phyloP scores from a whole-genome alignment of 371 early-diverging fungal species.

The Capillidium heterosporum region DNA sequence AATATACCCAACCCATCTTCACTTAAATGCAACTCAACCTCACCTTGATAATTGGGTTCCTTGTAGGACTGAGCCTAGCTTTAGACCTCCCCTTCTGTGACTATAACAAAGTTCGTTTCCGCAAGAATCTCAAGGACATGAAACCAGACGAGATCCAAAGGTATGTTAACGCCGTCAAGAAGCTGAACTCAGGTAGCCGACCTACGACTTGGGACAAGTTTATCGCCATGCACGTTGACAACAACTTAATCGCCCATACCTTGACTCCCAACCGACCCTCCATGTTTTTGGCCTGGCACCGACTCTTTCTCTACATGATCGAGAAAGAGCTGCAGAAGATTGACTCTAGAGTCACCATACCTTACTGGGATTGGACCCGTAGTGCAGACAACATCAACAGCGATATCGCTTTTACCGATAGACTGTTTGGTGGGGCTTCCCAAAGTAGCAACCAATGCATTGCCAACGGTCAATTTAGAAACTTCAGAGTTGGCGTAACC shows the following conservation, averaged over 20 bases:
- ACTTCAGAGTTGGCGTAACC: neutral
- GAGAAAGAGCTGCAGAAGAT: slow-evolving; percentile 14
- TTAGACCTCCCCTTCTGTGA: neutral
- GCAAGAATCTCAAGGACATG: neutral
- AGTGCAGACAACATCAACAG: slow-evolving; percentile 7
- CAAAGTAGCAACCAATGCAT: slow-evolving; percentile 11
- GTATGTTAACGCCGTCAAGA: slow-evolving; percentile 3
- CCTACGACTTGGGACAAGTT: slow-evolving; percentile 1
- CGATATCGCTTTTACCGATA: slow-evolving; percentile 7
- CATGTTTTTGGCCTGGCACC: slow-evolving; percentile 23
- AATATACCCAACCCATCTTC: no score
- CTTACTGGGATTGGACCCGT: slow-evolving; percentile 33
- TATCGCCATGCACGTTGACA: neutral
- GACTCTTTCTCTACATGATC: slow-evolving; percentile 12
- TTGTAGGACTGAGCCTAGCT: no score
- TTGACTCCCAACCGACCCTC: no score
- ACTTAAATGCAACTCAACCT: no score
- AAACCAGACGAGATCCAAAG: neutral
- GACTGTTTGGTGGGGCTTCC: slow-evolving; percentile 8
- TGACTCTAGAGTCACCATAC: slow-evolving; percentile 19
- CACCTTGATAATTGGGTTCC: no score
- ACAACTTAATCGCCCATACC: neutral
- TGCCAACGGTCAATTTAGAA: slow-evolving; percentile 7
- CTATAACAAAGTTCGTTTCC: neutral
- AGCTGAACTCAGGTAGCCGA: neutral